phyloP scores from a whole-genome alignment of 441 rosid genomes.

The Theobroma grandiflorum region DNA sequence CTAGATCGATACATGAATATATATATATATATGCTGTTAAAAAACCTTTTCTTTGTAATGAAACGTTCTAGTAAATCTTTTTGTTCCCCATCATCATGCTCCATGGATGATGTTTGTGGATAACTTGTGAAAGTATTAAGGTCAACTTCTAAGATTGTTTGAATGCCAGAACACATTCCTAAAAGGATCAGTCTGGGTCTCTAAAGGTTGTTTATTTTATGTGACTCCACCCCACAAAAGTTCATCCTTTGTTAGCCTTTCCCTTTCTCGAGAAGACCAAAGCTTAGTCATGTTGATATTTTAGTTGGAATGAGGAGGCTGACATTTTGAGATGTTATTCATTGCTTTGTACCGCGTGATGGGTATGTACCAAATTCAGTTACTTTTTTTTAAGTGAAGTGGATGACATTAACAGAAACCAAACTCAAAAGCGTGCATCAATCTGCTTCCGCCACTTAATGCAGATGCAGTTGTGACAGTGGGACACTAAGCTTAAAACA shows the following conservation, averaged over 20 bases:
- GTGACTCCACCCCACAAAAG: fast-evolving
- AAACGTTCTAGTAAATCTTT: too few species aligned
- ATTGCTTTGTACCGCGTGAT: not conserved
- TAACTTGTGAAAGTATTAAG: too few species aligned
- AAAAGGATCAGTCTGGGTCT: too few species aligned
- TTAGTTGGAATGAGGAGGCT: not conserved
- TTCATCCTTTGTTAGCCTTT: too few species aligned
- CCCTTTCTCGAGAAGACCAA: too few species aligned
- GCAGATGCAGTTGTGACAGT: not conserved
- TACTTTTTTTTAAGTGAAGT: not conserved
- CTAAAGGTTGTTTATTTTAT: not conserved
- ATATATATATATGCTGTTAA: not conserved
- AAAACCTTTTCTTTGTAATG: too few species aligned
- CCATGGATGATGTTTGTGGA: too few species aligned
- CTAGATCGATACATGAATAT: not conserved
- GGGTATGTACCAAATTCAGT: not conserved
- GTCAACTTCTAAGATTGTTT: too few species aligned
- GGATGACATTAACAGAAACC: not conserved
- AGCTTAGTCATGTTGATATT: not conserved
- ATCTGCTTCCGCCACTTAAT: not conserved
- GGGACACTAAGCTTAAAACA: not conserved
- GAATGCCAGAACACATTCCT: too few species aligned
- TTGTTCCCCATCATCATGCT: too few species aligned
- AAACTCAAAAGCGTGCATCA: not conserved
- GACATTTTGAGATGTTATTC: not conserved